Evolutionary conservation across 805 yeast genomes (phyloP).

Genomic region (Saccharomycopsis babjevae): DNA sequence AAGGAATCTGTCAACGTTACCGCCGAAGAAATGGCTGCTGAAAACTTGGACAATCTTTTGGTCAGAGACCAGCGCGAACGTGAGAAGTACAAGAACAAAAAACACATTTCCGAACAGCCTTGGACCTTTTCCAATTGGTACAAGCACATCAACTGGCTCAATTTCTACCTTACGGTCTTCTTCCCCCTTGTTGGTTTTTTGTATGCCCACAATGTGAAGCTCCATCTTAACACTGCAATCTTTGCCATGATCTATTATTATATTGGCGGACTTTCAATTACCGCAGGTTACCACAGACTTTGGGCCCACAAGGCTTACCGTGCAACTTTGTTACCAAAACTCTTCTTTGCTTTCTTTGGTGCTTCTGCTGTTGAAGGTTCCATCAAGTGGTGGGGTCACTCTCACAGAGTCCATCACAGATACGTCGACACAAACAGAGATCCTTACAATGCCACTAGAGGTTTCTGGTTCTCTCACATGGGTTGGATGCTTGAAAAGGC

Average conservation of each 20-base stretch:
- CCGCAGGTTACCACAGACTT: slow-evolving; percentile 77
- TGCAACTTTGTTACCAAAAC: slow-evolving; percentile 48
- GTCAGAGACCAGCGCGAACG: slow-evolving; percentile 34
- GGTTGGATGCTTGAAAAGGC: slow-evolving; percentile 81
- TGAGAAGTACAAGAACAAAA: slow-evolving; percentile 28
- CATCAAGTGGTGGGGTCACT: slow-evolving; percentile 83
- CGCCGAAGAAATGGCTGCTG: slow-evolving; percentile 50
- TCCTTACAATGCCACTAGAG: slow-evolving; percentile 78
- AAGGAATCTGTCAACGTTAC: slow-evolving; percentile 59
- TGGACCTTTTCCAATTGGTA: slow-evolving; percentile 70
- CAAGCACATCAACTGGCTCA: slow-evolving; percentile 70
- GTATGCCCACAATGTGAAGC: slow-evolving; percentile 27
- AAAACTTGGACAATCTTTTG: slow-evolving; percentile 37
- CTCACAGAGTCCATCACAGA: slow-evolving; percentile 79
- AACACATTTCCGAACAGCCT: slow-evolving; percentile 67
- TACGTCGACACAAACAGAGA: slow-evolving; percentile 77
- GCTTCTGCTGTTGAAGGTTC: slow-evolving; percentile 81
- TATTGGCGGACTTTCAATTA: slow-evolving; percentile 63
- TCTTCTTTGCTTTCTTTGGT: slow-evolving; percentile 67
- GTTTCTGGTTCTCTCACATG: slow-evolving; percentile 76
- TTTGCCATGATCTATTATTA: slow-evolving; percentile 44
- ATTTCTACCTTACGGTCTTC: slow-evolving; percentile 50
- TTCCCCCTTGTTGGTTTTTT: slow-evolving; percentile 48
- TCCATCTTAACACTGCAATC: slow-evolving; percentile 36
- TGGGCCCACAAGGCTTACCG: slow-evolving; percentile 70